Conservation (phyloP, 306 rosid genomes). For the Medicago arabica region DNA sequence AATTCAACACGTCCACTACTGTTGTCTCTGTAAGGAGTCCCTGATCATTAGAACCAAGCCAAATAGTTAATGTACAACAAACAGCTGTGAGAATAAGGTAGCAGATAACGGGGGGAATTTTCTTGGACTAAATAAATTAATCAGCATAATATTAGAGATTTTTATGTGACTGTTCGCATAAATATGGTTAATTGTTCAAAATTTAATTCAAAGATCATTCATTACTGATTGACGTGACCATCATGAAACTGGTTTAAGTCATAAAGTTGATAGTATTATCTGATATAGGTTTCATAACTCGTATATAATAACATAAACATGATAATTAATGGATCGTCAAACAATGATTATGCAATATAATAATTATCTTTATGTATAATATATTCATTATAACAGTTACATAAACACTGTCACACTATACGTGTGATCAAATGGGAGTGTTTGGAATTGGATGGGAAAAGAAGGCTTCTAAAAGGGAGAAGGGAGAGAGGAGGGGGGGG, state of each 20-base stretch:
- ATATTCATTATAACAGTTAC: constrained; percentile 4
- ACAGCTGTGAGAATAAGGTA: constrained; percentile 9
- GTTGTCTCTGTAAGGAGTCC: constrained; percentile 79
- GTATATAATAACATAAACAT: background rate
- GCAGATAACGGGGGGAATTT: constrained; percentile 15
- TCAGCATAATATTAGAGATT: background rate
- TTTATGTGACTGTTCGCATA: constrained; percentile 4
- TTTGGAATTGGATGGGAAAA: background rate
- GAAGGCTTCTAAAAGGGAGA: background rate
- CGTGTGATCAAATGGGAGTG: background rate
- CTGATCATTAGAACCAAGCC: constrained; percentile 52
- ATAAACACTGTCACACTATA: background rate
- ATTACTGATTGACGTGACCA: constrained; percentile 16
- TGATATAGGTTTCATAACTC: background rate
- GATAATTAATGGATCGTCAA: background rate
- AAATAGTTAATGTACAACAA: constrained; percentile 34
- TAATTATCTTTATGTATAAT: background rate
- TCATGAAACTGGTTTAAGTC: constrained; percentile 4
- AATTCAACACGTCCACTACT: constrained; percentile 78
- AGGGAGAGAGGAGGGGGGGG: background rate
- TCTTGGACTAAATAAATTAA: constrained; percentile 22
- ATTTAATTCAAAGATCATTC: constrained; percentile 22
- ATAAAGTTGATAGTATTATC: constrained; percentile 9
- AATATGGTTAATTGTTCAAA: background rate
- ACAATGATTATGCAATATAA: background rate